These are phyloP conservation scores for Capsicum rhomboideum DNA, from an alignment of 257 asterid genomes.

Conservation along the genomic window DNA sequence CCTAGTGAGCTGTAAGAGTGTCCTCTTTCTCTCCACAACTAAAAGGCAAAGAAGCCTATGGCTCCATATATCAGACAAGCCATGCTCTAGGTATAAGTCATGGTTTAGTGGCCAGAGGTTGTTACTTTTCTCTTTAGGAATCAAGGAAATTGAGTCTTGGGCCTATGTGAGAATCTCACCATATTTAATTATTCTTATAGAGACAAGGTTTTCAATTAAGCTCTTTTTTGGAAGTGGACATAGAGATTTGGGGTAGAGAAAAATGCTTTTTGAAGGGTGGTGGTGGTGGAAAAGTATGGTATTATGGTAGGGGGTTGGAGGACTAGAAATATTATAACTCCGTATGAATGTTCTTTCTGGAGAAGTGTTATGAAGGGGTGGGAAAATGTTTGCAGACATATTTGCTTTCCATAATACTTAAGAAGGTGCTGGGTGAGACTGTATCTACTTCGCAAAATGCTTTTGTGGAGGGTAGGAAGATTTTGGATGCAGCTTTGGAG, in stretches of 20 bases:
- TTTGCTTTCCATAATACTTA: too few relatives aligned
- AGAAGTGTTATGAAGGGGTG: background rate
- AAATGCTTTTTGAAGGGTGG: background rate
- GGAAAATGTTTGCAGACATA: background rate
- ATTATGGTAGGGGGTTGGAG: background rate
- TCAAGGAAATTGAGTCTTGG: background rate
- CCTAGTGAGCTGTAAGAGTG: background rate
- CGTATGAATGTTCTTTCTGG: background rate
- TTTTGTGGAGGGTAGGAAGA: too few relatives aligned
- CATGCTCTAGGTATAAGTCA: background rate
- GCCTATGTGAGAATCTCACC: background rate
- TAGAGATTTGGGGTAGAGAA: background rate
- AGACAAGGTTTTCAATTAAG: background rate
- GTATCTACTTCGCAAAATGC: too few relatives aligned
- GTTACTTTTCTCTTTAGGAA: background rate
- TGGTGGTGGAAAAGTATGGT: background rate
- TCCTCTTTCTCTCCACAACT: background rate
- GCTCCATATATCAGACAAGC: background rate
- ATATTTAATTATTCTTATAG: background rate
- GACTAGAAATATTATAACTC: background rate
- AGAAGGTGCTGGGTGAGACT: too few relatives aligned
- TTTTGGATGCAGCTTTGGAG: too few relatives aligned
- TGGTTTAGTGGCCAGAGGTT: background rate
- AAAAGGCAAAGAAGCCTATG: background rate
- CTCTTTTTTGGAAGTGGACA: background rate